Conservation (phyloP, 257 asterid genomes). For the Euphrasia confusa region DNA sequence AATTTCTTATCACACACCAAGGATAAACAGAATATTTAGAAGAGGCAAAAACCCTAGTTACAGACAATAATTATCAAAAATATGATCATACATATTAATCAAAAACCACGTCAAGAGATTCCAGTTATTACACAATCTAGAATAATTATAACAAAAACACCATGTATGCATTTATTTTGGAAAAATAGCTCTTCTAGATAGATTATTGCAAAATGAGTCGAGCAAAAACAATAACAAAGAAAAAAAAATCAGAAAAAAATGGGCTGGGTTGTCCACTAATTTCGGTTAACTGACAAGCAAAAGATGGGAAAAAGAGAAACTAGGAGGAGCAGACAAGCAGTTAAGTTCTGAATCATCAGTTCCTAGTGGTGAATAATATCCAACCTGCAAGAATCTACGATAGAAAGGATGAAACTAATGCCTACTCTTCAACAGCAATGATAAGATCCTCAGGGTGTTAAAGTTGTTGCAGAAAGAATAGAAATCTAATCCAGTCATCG, state of each 20-base stretch:
- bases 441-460: slow-evolving; percentile 5
- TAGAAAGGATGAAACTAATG: neutral
- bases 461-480: neutral
- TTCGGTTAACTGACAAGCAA: neutral
- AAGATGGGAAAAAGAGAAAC: neutral
- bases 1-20: neutral
- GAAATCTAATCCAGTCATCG: neutral
- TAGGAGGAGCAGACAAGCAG: neutral
- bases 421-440: slow-evolving; percentile 3
- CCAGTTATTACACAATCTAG: too few species aligned
- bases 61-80: slow-evolving; percentile 3
- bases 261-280: too few species aligned
- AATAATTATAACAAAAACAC: too few species aligned
- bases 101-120: neutral
- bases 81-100: slow-evolving; percentile 4
- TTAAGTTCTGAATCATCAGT: neutral
- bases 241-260: too few species aligned
- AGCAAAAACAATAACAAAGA: neutral
- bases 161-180: too few species aligned
- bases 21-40: slow-evolving; percentile 5
- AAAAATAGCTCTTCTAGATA: too few species aligned
- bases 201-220: neutral
- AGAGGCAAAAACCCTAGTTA: neutral
- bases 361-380: neutral
- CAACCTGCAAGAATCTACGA: neutral